Conservation (phyloP, 2,329 filamentous ascomycete genomes). For the Albophoma yamanashiensis region DNA sequence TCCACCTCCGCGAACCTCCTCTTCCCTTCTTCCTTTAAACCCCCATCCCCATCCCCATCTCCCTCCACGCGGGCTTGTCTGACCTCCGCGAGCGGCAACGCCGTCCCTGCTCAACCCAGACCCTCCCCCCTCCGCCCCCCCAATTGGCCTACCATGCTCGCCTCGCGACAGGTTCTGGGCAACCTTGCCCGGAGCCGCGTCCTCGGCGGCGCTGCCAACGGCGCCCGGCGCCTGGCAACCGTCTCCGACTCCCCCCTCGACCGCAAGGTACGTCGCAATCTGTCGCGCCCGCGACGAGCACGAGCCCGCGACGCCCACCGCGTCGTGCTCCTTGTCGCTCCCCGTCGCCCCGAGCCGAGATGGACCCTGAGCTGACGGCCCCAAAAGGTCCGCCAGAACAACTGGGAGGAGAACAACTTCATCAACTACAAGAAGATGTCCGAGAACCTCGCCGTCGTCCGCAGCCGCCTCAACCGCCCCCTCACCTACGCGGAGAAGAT, state of each 20-base stretch:
- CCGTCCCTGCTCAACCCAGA: slow-evolving; percentile 10
- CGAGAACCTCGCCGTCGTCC: slow-evolving; percentile 89
- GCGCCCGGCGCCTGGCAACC: slow-evolving; percentile 68
- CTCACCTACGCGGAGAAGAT: slow-evolving; percentile 98
- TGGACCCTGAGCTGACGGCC: not conserved
- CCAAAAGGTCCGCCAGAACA: slow-evolving; percentile 76
- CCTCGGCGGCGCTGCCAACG: slow-evolving; percentile 43
- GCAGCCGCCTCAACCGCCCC: slow-evolving; percentile 79
- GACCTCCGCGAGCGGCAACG: slow-evolving; percentile 10
- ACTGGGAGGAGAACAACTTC: slow-evolving; percentile 90
- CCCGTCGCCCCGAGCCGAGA: not conserved
- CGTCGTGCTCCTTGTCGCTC: too few relatives aligned
- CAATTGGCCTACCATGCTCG: slow-evolving; percentile 50
- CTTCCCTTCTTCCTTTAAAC: slow-evolving; percentile 6
- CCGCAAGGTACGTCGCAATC: slow-evolving; percentile 56
- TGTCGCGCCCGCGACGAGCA: not conserved
- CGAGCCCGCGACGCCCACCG: not conserved
- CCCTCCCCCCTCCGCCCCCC: slow-evolving; percentile 17
- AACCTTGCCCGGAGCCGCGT: slow-evolving; percentile 50
- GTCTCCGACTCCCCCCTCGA: slow-evolving; percentile 78
- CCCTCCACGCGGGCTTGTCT: slow-evolving; percentile 3
- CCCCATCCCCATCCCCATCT: slow-evolving; percentile 8
- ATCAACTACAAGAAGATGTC: slow-evolving; percentile 99
- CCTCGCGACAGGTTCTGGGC: slow-evolving; percentile 61
- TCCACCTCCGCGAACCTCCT: slow-evolving; percentile 8